Conservation (phyloP, 202 grass and related monocot species). For the Brachypodium distachyon region DNA sequence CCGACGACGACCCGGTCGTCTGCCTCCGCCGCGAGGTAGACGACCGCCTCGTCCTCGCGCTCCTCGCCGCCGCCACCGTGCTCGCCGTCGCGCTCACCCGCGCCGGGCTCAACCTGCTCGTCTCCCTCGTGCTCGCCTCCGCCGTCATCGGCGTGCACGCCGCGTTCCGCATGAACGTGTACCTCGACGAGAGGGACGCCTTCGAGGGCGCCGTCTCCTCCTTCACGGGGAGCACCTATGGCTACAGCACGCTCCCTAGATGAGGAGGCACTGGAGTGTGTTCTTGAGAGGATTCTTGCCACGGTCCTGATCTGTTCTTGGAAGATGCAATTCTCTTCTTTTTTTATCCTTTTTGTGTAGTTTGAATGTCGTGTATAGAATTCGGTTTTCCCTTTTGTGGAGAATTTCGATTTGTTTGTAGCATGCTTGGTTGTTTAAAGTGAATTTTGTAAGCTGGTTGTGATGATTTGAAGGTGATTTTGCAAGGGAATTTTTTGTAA, state of each 20-base stretch:
- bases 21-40: slow-evolving; percentile 56
- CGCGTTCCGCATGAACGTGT: slow-evolving; percentile 57
- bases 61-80: slow-evolving; percentile 54
- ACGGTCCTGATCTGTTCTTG: slow-evolving; percentile 7
- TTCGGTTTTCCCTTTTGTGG: not conserved
- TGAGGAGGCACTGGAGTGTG: not conserved
- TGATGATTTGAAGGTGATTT: not conserved
- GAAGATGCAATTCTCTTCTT: not conserved
- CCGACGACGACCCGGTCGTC: slow-evolving; percentile 35
- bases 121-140: slow-evolving; percentile 47
- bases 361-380: not conserved
- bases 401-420: not conserved
- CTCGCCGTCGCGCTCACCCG: slow-evolving; percentile 66
- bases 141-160: slow-evolving; percentile 58
- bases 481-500: not conserved
- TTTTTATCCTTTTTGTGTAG: not conserved
- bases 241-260: slow-evolving; percentile 34
- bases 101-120: slow-evolving; percentile 80
- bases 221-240: slow-evolving; percentile 31
- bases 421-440: not conserved
- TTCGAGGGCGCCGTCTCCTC: slow-evolving; percentile 47
- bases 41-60: slow-evolving; percentile 67
- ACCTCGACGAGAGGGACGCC: slow-evolving; percentile 71
- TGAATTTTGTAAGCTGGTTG: not conserved
- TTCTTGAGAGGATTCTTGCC: not conserved